Evolutionary conservation across 257 asterid genomes (phyloP).

Genomic region (Coffea canephora): DNA sequence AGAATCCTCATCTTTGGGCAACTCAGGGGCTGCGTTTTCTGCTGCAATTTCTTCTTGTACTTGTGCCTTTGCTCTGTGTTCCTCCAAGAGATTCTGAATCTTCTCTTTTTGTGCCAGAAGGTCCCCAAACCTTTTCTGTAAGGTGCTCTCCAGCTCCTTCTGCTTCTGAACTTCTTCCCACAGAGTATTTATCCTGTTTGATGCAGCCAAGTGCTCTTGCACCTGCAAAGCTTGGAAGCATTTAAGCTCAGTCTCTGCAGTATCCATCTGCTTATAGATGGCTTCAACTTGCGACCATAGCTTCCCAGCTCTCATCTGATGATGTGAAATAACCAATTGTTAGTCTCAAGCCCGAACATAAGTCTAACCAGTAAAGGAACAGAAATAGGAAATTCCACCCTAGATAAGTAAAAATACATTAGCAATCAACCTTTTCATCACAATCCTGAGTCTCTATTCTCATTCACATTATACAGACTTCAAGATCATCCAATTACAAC

Average conservation of each 20-base stretch:
- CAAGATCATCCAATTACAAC: not conserved
- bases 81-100: conserved; percentile 39
- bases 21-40: conserved; percentile 27
- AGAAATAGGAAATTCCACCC: not conserved
- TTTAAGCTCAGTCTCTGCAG: conserved; percentile 82
- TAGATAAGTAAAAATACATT: not conserved
- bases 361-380: not conserved
- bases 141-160: conserved; percentile 73
- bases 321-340: conserved; percentile 7
- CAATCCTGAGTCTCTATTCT: not conserved
- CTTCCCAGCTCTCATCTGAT: conserved; percentile 74
- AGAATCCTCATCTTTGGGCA: conserved; percentile 28
- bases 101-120: conserved; percentile 54
- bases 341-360: not conserved
- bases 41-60: conserved; percentile 45
- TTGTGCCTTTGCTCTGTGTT: conserved; percentile 47
- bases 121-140: conserved; percentile 76
- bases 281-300: conserved; percentile 77
- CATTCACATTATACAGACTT: not conserved
- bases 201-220: conserved; percentile 77
- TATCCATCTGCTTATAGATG: conserved; percentile 78
- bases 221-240: conserved; percentile 79
- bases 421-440: not conserved
- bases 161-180: conserved; percentile 99
- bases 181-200: conserved; percentile 68